Base-by-base conservation (phyloP, 495 filamentous ascomycete genomes). In the Choiromyces venosus region DNA sequence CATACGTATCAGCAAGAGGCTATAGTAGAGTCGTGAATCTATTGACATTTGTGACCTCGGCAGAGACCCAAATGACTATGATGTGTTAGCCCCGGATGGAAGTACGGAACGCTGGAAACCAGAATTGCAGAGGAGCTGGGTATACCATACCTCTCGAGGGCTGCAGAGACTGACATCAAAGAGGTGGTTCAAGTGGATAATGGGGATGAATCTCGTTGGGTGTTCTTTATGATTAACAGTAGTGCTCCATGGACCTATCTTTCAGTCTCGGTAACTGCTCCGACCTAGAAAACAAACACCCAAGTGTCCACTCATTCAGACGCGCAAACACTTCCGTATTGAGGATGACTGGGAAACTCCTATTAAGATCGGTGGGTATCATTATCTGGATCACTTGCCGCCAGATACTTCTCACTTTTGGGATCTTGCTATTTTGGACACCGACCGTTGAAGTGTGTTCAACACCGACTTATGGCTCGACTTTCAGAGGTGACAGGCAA, bases 111-210 rank as follows among this genome's bases (percentile, higher is more conserved):
- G 16, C 67, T 73, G 10, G 46, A 61, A 66, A 73, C 39, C 5
- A 71, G 40, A 36, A 66, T 65, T 74, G 35, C 68, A 37, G 66
- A 73, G 35, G 71, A 74, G 36, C 25, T 73, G 52, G 73, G 72
- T 19, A 68, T 68, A 21, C 61, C 39, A 21, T 77, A 66, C 68
- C 25, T 65, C 18, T 67, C 21, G 37, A 71, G 61, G 33, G 74
- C 65, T 10, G 64, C 68, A 36, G 39, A 65, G 67, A 37, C 61
- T 33, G 33, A 52, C 42, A 72, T 68, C 7, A 66, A 66, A 35
- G 37, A 9, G 25, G 65, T 4, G 19, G 37, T 35, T 39, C 10
- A 38, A n/a, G 38, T 67, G 9, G 66, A 19, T 8, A 25, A 67
- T 39, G 36, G 39, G 29, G 66, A 10, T 37, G 36, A 18, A 5